Evolutionary conservation across 1,139 yeast species (phyloP).

Genomic region (Pichia sp.): DNA sequence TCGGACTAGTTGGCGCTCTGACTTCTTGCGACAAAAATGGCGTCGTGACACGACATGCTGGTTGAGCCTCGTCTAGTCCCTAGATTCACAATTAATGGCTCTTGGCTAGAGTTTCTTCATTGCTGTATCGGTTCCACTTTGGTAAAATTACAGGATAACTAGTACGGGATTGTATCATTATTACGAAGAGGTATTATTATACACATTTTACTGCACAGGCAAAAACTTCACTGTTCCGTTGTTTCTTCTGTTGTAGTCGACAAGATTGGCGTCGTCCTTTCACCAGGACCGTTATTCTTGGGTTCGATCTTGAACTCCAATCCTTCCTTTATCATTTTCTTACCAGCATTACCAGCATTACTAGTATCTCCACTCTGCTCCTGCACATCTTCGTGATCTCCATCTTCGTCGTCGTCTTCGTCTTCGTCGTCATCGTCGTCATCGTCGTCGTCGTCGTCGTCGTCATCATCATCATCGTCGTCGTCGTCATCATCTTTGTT

Average conservation of each 20-base stretch:
- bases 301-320: neutral
- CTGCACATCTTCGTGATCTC: conserved; percentile 9
- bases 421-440: conserved; percentile 38
- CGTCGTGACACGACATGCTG: too few species aligned
- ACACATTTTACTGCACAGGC: conserved; percentile 1
- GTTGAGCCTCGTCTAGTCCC: too few species aligned
- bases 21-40: too few species aligned
- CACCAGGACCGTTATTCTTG: neutral
- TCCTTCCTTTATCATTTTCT: conserved; percentile 23
- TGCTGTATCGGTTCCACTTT: neutral
- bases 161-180: neutral
- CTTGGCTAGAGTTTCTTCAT: neutral
- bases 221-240: neutral
- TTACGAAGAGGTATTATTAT: neutral
- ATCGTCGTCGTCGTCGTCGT: conserved; percentile 38
- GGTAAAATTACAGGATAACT: neutral
- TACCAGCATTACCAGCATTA: neutral
- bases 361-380: neutral
- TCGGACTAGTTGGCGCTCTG: too few species aligned
- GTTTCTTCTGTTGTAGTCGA: neutral
- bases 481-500: conserved; percentile 28
- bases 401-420: conserved; percentile 22
- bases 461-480: conserved; percentile 32
- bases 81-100: too few species aligned
- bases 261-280: neutral